Evolutionary conservation across 2,329 filamentous ascomycete genomes (phyloP).

Genomic region (Pseudonectria foliicola): DNA sequence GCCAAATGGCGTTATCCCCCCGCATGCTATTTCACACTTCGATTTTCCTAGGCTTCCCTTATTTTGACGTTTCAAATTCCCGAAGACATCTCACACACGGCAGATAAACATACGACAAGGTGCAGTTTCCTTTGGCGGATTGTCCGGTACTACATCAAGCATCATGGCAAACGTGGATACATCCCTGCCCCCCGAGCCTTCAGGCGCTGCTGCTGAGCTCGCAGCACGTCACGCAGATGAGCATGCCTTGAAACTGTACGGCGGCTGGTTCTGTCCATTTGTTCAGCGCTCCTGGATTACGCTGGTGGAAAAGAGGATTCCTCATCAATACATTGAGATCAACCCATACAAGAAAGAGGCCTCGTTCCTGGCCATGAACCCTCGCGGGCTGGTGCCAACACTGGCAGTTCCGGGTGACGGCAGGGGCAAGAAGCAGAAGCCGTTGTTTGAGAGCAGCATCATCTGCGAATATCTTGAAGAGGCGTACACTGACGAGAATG

Average conservation of each 20-base stretch:
- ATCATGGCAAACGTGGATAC: constrained; percentile 42
- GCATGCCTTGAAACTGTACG: constrained; percentile 58
- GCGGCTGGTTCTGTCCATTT: constrained; percentile 67
- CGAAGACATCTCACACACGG: no score
- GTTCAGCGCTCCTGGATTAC: constrained; percentile 68
- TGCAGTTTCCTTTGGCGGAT: no score
- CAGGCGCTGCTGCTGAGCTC: constrained; percentile 42
- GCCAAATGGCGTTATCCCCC: no score
- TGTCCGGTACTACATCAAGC: constrained; percentile 1
- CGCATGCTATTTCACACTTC: no score
- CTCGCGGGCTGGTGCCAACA: constrained; percentile 68
- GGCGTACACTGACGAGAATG: constrained; percentile 44
- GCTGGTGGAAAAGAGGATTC: constrained; percentile 64
- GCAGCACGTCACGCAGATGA: constrained; percentile 39
- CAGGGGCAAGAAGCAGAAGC: constrained; percentile 35
- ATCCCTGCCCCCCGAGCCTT: constrained; percentile 37
- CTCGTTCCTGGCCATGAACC: constrained; percentile 64
- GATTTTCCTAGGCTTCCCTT: no score
- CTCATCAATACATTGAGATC: constrained; percentile 70
- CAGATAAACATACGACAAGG: no score
- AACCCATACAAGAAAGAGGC: constrained; percentile 70
- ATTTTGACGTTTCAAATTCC: no score
- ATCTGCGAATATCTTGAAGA: constrained; percentile 74
- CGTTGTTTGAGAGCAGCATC: constrained; percentile 66
- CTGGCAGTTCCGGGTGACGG: constrained; percentile 40